These are phyloP conservation scores for Tetrapisispora fleetii DNA, from an alignment of 805 yeast species.

Conservation along the genomic window DNA sequence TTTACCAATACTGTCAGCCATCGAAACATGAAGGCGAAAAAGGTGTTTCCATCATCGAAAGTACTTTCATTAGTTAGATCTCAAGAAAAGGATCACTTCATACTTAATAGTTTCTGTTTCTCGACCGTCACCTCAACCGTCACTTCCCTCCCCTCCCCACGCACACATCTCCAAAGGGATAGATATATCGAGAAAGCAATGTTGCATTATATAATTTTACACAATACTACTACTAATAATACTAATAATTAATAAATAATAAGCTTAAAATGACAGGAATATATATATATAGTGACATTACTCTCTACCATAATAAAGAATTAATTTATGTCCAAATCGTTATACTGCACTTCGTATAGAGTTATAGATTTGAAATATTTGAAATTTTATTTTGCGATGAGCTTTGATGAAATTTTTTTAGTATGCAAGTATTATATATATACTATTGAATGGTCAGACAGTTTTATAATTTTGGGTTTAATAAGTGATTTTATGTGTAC, in stretches of 20 bases:
- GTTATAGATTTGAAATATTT: background rate
- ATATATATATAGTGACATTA: too few relatives aligned
- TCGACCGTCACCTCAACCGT: too few relatives aligned
- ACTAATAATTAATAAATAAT: background rate
- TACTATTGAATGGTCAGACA: too few relatives aligned
- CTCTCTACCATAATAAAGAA: too few relatives aligned
- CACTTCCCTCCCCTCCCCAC: too few relatives aligned
- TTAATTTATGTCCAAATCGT: too few relatives aligned
- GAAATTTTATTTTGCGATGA: background rate
- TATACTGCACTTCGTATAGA: background rate
- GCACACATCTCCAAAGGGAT: too few relatives aligned
- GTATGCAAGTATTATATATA: background rate
- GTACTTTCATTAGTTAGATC: slow-evolving; percentile 50
- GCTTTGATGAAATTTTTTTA: slow-evolving; percentile 1
- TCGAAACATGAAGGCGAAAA: slow-evolving; percentile 43
- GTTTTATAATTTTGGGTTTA: too few relatives aligned
- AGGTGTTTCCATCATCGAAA: slow-evolving; percentile 67
- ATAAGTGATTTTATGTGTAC: too few relatives aligned
- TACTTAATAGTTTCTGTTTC: too few relatives aligned
- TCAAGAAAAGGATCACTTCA: too few relatives aligned
- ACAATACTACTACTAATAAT: background rate
- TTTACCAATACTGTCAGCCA: slow-evolving; percentile 69
- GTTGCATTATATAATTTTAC: background rate
- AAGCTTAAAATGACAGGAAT: background rate
- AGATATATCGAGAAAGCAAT: background rate